phyloP scores from a whole-genome alignment of 805 yeast genomes.

The Ogataea parapolymorpha region DNA sequence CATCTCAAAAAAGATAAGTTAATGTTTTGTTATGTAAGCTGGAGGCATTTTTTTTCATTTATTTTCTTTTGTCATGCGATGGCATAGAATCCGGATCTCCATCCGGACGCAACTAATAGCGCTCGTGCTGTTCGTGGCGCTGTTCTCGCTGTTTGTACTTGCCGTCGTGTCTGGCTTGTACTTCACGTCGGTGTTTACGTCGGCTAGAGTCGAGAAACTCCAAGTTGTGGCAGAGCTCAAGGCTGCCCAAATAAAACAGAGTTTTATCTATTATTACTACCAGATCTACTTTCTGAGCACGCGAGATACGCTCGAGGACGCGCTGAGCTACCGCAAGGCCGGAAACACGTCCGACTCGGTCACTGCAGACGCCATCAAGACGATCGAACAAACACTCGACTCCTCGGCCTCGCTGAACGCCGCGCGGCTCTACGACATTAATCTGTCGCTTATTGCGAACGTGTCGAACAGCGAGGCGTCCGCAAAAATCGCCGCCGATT shows the following conservation, averaged over 20 bases:
- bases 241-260: conserved; percentile 73
- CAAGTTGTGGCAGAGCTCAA: conserved; percentile 78
- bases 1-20: background rate
- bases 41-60: background rate
- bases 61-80: conserved; percentile 14
- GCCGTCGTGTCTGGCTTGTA: conserved; percentile 77
- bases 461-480: conserved; percentile 35
- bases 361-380: conserved; percentile 43
- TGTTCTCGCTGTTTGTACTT: conserved; percentile 60
- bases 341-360: conserved; percentile 61
- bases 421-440: conserved; percentile 66
- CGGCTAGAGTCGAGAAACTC: conserved; percentile 65
- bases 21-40: background rate
- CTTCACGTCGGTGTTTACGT: conserved; percentile 59
- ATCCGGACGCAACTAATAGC: conserved; percentile 72
- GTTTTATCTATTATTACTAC: conserved; percentile 57
- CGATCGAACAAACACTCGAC: conserved; percentile 58
- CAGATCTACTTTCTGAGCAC: conserved; percentile 66
- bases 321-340: conserved; percentile 62
- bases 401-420: conserved; percentile 61
- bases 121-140: conserved; percentile 64
- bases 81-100: conserved; percentile 47
- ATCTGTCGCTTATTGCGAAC: conserved; percentile 44
- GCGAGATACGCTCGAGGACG: conserved; percentile 55
- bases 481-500: conserved; percentile 32